Evolutionary conservation across 441 rosid species (phyloP).

Genomic region (Metrosideros polymorpha): DNA sequence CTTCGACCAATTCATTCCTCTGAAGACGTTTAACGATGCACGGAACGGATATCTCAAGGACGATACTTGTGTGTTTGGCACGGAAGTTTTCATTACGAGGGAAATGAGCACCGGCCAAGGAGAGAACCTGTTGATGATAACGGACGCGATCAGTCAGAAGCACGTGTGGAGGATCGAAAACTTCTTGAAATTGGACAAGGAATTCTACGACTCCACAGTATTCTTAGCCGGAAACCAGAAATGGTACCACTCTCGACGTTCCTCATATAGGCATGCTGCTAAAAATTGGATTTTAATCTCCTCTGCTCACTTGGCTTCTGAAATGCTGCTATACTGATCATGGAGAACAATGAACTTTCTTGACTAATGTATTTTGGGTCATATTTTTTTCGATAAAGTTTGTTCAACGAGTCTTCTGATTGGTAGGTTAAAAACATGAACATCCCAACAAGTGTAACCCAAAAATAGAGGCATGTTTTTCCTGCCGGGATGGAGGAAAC

Average conservation of each 20-base stretch:
- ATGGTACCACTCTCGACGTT: constrained; percentile 7
- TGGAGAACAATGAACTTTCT: neutral
- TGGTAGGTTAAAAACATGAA: neutral
- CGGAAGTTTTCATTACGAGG: constrained; percentile 42
- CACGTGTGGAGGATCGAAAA: constrained; percentile 22
- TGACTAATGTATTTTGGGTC: neutral
- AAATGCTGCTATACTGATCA: neutral
- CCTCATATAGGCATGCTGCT: neutral
- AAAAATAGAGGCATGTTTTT: neutral
- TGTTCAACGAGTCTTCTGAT: neutral
- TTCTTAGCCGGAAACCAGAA: constrained; percentile 16
- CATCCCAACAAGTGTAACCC: neutral
- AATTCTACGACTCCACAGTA: neutral
- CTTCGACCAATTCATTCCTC: constrained; percentile 21
- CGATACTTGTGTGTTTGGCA: constrained; percentile 47
- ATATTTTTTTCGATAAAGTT: neutral
- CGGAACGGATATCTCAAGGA: constrained; percentile 29
- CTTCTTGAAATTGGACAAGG: constrained; percentile 9
- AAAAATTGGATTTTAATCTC: neutral
- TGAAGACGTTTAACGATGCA: constrained; percentile 13
- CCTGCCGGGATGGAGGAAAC: neutral
- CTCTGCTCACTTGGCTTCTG: neutral
- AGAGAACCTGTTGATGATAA: constrained; percentile 38
- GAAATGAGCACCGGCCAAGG: constrained; percentile 41
- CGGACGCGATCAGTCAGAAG: constrained; percentile 4